Conservation (phyloP, 108 stramenopile species). For the Cyclotella baltica region DNA sequence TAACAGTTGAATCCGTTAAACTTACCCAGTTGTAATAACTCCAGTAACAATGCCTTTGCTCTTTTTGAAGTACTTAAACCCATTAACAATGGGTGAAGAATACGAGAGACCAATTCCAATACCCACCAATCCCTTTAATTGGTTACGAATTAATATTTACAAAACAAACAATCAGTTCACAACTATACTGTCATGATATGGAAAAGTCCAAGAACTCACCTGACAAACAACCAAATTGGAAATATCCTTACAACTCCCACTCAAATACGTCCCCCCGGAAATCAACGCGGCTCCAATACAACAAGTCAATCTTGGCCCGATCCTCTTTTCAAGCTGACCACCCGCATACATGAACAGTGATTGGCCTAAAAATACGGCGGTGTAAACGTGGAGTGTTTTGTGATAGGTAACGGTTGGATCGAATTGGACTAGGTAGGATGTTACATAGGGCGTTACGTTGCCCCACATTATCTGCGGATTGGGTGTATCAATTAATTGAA, state of each 20-base stretch:
- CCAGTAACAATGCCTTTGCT: conserved; percentile 56
- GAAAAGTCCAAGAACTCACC: background rate
- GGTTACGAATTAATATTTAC: no score
- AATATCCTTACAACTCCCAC: conserved; percentile 39
- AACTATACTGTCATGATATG: background rate
- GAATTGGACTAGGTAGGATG: conserved; percentile 57
- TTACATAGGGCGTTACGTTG: conserved; percentile 54
- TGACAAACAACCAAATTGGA: conserved; percentile 33
- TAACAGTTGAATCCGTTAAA: no score
- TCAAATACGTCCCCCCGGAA: conserved; percentile 42
- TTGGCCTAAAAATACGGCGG: conserved; percentile 49
- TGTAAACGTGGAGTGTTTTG: conserved; percentile 49
- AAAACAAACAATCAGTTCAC: conserved; percentile 15
- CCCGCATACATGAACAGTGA: conserved; percentile 56
- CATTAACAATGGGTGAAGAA: conserved; percentile 50
- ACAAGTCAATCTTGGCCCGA: conserved; percentile 40
- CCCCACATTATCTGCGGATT: conserved; percentile 53
- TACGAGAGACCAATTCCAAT: conserved; percentile 55
- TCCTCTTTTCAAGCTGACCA: conserved; percentile 48
- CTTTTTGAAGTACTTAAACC: conserved; percentile 49
- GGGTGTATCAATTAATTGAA: no score
- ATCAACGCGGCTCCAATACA: conserved; percentile 40
- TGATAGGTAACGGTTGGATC: conserved; percentile 41
- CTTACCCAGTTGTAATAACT: conserved; percentile 54
- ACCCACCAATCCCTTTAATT: conserved; percentile 43